Conservation (phyloP, 2,329 filamentous ascomycete genomes). For the Leptodontidium sp. region DNA sequence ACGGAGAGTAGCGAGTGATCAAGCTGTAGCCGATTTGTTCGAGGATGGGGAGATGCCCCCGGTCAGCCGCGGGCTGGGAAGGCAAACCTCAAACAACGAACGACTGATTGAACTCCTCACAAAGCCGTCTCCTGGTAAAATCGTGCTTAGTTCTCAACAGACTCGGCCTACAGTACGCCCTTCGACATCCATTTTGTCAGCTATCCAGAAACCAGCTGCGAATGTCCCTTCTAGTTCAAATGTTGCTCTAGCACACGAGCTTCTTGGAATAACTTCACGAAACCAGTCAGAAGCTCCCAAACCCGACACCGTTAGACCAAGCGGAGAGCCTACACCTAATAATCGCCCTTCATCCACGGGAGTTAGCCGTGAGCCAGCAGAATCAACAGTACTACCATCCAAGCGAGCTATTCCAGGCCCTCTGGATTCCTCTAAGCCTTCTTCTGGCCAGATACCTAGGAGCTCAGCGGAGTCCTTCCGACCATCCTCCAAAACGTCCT, state of each 20-base stretch:
- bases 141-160: conserved; percentile 27
- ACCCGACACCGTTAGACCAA: not conserved
- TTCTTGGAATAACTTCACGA: not conserved
- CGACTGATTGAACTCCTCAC: conserved; percentile 36
- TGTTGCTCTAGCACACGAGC: conserved; percentile 5
- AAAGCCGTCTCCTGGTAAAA: conserved; percentile 38
- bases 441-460: not conserved
- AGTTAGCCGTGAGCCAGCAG: not conserved
- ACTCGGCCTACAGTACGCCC: not conserved
- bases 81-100: conserved; percentile 12
- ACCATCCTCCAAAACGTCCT: not conserved
- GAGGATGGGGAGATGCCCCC: conserved; percentile 41
- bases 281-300: not conserved
- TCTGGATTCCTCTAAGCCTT: not conserved
- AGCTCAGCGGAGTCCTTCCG: conserved; percentile 8
- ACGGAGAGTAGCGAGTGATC: conserved; percentile 32
- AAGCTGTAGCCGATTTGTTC: conserved; percentile 32
- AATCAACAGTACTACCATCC: conserved; percentile 6
- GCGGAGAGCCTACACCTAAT: not conserved
- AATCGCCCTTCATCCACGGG: conserved; percentile 26
- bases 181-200: not conserved
- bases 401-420: not conserved
- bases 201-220: not conserved
- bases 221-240: not conserved
- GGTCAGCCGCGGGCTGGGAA: not conserved